Evolutionary conservation across 345 rosid species (phyloP).

Genomic region (Syzygium aqueum): DNA sequence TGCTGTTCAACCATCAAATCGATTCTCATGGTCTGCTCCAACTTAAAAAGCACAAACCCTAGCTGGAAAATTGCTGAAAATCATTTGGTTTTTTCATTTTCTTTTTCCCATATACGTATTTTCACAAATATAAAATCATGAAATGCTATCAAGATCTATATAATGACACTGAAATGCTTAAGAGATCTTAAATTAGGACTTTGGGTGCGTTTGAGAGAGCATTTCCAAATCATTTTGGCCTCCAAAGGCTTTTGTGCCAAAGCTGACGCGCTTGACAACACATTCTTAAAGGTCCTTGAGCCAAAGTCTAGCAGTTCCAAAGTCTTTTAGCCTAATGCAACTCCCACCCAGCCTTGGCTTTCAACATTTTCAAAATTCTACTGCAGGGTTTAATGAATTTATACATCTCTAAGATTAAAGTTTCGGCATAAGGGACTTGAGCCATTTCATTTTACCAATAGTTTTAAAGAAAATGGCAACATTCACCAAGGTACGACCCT

Average conservation of each 20-base stretch:
- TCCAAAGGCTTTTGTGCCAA: neutral
- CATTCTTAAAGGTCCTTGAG: neutral
- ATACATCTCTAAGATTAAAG: neutral
- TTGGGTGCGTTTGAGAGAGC: neutral
- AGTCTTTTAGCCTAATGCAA: neutral
- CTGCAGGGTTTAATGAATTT: neutral
- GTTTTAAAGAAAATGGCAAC: neutral
- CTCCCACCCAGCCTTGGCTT: neutral
- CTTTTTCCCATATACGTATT: neutral
- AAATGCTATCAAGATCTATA: neutral
- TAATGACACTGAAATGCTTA: neutral
- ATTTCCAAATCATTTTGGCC: neutral
- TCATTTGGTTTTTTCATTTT: neutral
- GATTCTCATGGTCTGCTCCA: neutral
- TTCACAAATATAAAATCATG: neutral
- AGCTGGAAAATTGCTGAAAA: neutral
- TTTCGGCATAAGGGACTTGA: neutral
- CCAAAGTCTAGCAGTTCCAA: neutral
- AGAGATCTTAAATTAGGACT: neutral
- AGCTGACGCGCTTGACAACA: neutral
- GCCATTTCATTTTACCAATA: neutral
- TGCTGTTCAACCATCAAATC: neutral
- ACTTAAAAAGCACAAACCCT: neutral
- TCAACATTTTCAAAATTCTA: neutral
- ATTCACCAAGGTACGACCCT: neutral